phyloP scores from a whole-genome alignment of 345 rosid species.

The Populus alba region DNA sequence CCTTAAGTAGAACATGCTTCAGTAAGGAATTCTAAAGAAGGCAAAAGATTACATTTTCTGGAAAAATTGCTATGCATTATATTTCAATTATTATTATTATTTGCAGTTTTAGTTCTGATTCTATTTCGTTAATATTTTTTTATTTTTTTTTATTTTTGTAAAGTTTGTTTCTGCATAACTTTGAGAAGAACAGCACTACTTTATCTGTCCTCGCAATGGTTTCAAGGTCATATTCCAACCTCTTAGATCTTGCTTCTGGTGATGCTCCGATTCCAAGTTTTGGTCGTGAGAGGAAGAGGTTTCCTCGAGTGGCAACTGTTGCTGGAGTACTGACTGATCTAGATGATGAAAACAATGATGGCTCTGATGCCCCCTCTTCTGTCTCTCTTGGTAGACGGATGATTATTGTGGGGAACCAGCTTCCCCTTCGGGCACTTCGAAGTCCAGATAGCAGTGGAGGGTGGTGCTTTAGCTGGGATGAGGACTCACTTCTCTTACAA shows the following conservation, averaged over 20 bases:
- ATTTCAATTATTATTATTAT: not conserved
- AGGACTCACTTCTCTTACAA: slow-evolving; percentile 88
- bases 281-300: slow-evolving; percentile 63
- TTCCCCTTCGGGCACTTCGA: slow-evolving; percentile 67
- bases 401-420: slow-evolving; percentile 93
- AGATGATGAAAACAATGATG: slow-evolving; percentile 73
- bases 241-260: slow-evolving; percentile 84
- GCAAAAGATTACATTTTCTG: not conserved
- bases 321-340: slow-evolving; percentile 78
- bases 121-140: not conserved
- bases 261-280: slow-evolving; percentile 51
- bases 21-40: not conserved
- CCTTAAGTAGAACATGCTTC: not conserved
- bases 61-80: not conserved
- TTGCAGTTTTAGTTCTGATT: no score
- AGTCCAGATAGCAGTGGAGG: slow-evolving; percentile 42
- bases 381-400: slow-evolving; percentile 59
- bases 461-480: slow-evolving; percentile 82
- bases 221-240: slow-evolving; percentile 92
- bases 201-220: slow-evolving; percentile 40
- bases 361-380: slow-evolving; percentile 86
- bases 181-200: slow-evolving; percentile 13
- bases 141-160: not conserved
- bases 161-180: slow-evolving; percentile 15
- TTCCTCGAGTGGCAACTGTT: slow-evolving; percentile 91